Base-by-base conservation (phyloP, 352 stramenopile genomes). In the Peronospora belbahrii region DNA sequence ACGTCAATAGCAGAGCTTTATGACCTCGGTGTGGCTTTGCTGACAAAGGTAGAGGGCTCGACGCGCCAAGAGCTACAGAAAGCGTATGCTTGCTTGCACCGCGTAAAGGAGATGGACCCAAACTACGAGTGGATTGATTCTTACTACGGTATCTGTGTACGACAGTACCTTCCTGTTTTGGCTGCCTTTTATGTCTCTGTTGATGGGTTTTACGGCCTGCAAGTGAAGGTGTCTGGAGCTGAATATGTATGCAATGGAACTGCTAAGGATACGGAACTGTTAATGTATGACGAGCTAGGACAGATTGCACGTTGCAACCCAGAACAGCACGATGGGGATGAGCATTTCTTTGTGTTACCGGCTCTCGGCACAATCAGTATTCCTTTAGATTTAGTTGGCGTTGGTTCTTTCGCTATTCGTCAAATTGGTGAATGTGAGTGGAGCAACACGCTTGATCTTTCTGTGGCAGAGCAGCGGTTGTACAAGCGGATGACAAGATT, bases 41-140 rank as follows among this genome's bases (percentile, higher is more conserved):
- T 93, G 22, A 88, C 76, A 9, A 75, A 77, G 42, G 58, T 76
- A 3, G 77, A 85, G 14, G 59, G 67, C n/a, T 73, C 77, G 6
- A 68, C 65, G 7, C 62, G 47, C 1, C 45, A 61, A 19, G 79
- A 92, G 27, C 45, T 94, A 5, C 69, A 88, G 22, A 80, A 65
- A 28, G 76, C 81, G n/a, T 89, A 75, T 36, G 75, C 79, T 34
- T 88, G 81, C 41, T 56, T 94, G 40, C 68, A 66, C 33, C 73
- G 76, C 13, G 77, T 91, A 30, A 78, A 67, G 25, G 62, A 82
- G 9, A 49, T 87, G 17, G 69, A 92, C 39, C 70, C 74, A 15
- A 70, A 70, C 20, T 90, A 90, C 40, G 82, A 91, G 44, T 93
- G 83, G 83, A 84, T 91, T 28, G 72, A 88, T 42, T 88, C 74